Base-by-base conservation (phyloP, 176 grass and related monocot species). In the Luzula sylvatica region DNA sequence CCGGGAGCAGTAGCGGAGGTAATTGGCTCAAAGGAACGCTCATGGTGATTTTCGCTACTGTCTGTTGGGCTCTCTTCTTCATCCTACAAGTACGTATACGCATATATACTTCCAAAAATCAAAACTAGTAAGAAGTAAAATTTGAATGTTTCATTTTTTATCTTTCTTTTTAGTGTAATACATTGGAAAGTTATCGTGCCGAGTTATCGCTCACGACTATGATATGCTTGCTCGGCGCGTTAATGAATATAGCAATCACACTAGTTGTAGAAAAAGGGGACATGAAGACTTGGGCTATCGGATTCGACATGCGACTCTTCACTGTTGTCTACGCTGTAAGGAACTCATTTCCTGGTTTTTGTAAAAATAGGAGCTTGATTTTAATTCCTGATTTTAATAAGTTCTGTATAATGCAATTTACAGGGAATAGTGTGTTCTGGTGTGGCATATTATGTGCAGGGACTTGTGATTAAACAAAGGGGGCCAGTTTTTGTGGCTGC, bases 401-500 rank as follows among this genome's bases (percentile, higher is more conserved):
- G 2, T 11, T 40, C 24, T 29, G 28, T 38, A 19, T 22, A 7
- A 51, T 1, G n/a, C 12, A 17, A 16, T 22, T 68, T 67, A 13
- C 66, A 94, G 88, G 92, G 81, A 2, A 87, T 98, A 15, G 70
- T 90, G 43, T 98, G 92, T 35, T 98, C 92, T 21, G 92, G 92
- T 0, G 71, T 98, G 12, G 74, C 92, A 6, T 98, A 90, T 76
- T 98, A 98, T 53, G 78, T 90, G 26, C 92, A 98, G 32, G 92
- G 81, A 7, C 2, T 90, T 43, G 85, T 90, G 67, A 82, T 87
- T 8, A 77, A 53, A 27, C 67, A 75, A 15, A 85, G 92, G 39
- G 92, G 92, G 0, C 85, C 92, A 14, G 92, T 98, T 15, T 98
- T 90, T 72, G 86, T 90, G 5, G 86, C 92, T 8, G 92, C 92